Evolutionary conservation across 164 flowering plant species (phyloP).

Genomic region (Euptelea pleiosperma): DNA sequence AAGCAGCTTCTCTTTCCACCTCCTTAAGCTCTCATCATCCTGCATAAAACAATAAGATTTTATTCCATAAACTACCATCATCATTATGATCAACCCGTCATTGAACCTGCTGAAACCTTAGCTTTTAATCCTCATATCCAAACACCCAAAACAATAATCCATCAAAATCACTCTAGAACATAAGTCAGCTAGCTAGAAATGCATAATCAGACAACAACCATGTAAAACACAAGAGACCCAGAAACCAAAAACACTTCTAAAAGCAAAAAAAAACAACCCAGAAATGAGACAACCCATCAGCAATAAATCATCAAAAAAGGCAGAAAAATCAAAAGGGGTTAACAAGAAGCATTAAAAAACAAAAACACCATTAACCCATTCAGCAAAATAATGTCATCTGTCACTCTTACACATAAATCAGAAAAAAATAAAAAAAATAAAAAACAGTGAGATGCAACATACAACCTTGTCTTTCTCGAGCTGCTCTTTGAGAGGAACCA

Average conservation of each 20-base stretch:
- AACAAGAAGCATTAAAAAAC: background rate
- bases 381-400: background rate
- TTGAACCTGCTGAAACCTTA: background rate
- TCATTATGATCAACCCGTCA: background rate
- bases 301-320: background rate
- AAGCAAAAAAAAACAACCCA: background rate
- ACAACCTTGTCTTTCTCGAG: conserved; percentile 47
- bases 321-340: background rate
- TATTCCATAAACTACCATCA: background rate
- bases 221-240: background rate
- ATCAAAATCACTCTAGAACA: background rate
- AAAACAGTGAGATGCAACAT: conserved; percentile 11
- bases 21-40: conserved; percentile 86
- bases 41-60: conserved; percentile 15
- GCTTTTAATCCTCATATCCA: background rate
- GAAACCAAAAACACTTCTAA: background rate
- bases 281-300: background rate
- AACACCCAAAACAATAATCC: background rate
- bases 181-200: background rate
- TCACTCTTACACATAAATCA: background rate
- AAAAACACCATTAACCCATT: background rate
- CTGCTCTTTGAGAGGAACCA: conserved; percentile 53
- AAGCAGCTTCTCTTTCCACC: conserved; percentile 86
- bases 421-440: background rate
- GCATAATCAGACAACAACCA: too few relatives aligned